Evolutionary conservation across 202 grass and related monocot genomes (phyloP).

Genomic region (Elaeis oleifera): DNA sequence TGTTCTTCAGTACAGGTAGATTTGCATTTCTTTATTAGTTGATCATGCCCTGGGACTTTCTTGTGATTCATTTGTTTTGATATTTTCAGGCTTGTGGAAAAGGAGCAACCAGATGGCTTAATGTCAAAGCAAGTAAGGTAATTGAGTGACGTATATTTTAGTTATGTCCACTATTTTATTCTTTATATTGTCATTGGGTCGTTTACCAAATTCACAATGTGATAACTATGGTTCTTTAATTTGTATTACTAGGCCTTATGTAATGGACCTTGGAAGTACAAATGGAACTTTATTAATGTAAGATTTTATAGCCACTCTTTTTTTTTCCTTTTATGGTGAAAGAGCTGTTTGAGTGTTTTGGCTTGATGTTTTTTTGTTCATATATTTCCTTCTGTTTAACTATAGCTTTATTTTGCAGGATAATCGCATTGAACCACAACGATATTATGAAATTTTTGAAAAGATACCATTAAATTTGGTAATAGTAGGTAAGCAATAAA

Average conservation of each 20-base stretch:
- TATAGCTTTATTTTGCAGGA: slow-evolving; percentile 39
- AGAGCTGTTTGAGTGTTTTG: no score
- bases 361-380: neutral
- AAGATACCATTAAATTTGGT: slow-evolving; percentile 89
- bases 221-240: neutral
- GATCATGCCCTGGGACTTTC: neutral
- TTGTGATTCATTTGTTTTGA: neutral
- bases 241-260: slow-evolving; percentile 54
- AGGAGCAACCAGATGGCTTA: slow-evolving; percentile 86
- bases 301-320: slow-evolving; percentile 21
- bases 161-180: neutral
- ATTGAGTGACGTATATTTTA: neutral
- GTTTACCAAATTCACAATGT: neutral
- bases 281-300: slow-evolving; percentile 86
- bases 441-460: slow-evolving; percentile 94
- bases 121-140: slow-evolving; percentile 83
- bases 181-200: slow-evolving; percentile 2
- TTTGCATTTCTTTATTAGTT: slow-evolving; percentile 22
- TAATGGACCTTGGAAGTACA: slow-evolving; percentile 95
- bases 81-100: slow-evolving; percentile 73
- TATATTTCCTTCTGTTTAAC: slow-evolving; percentile 11
- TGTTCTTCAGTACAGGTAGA: slow-evolving; percentile 68
- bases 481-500: slow-evolving; percentile 64
- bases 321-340: neutral
- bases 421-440: slow-evolving; percentile 62